Percentiles rank a stretch among this genome's conserved stretches.
These are phyloP conservation scores for Neophaeococcomyces mojaviensis DNA, from an alignment of 2,329 filamentous ascomycete species.

Conservation along the genomic window DNA sequence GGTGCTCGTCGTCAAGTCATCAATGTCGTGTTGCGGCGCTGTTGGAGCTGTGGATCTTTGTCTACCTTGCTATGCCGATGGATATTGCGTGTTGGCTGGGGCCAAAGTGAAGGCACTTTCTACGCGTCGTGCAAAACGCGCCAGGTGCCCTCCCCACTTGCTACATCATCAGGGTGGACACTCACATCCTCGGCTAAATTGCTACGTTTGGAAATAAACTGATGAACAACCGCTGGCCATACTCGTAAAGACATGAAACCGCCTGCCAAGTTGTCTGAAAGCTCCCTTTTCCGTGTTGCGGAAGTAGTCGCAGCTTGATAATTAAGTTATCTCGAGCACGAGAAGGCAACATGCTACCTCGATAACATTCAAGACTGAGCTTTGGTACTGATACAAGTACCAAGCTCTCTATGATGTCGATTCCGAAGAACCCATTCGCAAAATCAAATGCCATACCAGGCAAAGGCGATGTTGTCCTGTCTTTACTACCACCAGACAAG, in stretches of 20 bases:
- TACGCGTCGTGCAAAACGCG: slow-evolving; percentile 41
- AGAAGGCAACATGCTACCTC: neutral
- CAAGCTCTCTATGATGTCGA: slow-evolving; percentile 16
- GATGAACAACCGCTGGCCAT: neutral
- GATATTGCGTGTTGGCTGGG: slow-evolving; percentile 67
- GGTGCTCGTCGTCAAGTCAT: neutral
- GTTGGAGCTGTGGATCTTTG: too few relatives aligned
- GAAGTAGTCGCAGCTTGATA: too few relatives aligned
- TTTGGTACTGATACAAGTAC: slow-evolving; percentile 2
- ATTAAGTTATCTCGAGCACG: too few relatives aligned
- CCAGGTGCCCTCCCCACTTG: too few relatives aligned
- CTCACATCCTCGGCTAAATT: too few relatives aligned
- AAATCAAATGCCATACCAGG: slow-evolving; percentile 67
- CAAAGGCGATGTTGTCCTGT: slow-evolving; percentile 67
- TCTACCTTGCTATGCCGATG: too few relatives aligned
- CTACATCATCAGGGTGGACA: too few relatives aligned
- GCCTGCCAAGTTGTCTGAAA: too few relatives aligned
- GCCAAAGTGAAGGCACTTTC: slow-evolving; percentile 77
- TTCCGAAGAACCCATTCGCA: slow-evolving; percentile 62
- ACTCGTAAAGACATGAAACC: too few relatives aligned
- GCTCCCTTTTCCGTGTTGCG: too few relatives aligned
- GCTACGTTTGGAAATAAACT: too few relatives aligned
- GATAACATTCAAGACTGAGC: slow-evolving; percentile 1
- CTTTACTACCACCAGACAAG: slow-evolving; percentile 61
- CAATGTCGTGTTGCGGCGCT: neutral